Conservation (phyloP, 306 rosid genomes). For the Argentina anserina region DNA sequence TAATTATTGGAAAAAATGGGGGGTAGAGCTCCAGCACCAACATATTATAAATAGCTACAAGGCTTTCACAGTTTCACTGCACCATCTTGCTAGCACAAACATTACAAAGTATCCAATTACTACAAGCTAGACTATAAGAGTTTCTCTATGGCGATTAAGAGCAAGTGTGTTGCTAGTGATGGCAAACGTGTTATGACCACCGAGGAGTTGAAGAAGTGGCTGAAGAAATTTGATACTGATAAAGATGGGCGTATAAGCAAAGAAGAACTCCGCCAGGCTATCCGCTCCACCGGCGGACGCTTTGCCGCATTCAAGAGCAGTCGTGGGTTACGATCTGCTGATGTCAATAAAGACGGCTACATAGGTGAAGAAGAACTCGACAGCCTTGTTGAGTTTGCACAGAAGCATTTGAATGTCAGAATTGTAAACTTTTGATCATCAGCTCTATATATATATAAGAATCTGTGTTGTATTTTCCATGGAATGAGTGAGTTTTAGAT, state of each 20-base stretch:
- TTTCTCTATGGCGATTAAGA: slow-evolving; percentile 3
- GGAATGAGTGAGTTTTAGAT: background rate
- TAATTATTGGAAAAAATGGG: no score
- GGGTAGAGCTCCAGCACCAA: background rate
- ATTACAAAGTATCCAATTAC: background rate
- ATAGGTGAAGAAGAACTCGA: slow-evolving; percentile 18
- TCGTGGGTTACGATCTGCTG: background rate
- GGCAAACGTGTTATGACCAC: slow-evolving; percentile 18
- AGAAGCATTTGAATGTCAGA: slow-evolving; percentile 13
- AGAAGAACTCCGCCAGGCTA: slow-evolving; percentile 8
- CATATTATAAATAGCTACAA: background rate
- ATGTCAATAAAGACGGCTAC: slow-evolving; percentile 6
- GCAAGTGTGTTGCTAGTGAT: background rate
- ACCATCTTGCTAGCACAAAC: background rate
- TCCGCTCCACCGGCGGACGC: background rate
- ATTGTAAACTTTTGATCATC: background rate
- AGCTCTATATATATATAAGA: background rate
- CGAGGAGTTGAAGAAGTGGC: slow-evolving; percentile 20
- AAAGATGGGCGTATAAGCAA: slow-evolving; percentile 26
- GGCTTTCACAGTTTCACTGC: background rate
- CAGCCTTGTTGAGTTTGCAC: slow-evolving; percentile 16
- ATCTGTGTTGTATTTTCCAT: background rate
- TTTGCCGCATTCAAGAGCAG: slow-evolving; percentile 1
- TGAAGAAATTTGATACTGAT: slow-evolving; percentile 22
- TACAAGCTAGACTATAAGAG: background rate